A percentile compares a stretch with the other conserved stretches of the same genome.
Evolutionary conservation across 768 basidiomycete species (phyloP).

Genomic region (Neoboletus brunneissimus): DNA sequence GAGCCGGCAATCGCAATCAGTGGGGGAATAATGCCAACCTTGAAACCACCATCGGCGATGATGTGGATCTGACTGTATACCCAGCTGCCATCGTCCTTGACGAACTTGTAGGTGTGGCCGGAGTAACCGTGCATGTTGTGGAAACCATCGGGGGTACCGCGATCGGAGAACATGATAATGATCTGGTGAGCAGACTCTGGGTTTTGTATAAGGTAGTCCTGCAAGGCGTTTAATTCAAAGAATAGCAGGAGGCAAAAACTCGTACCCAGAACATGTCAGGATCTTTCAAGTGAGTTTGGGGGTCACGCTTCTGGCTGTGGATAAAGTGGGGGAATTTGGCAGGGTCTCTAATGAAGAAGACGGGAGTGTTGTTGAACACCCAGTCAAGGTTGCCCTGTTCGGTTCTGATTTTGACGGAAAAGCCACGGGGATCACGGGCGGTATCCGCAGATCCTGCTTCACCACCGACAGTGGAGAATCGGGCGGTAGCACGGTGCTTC

Average conservation of each 20-base stretch:
- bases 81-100: conserved; percentile 80
- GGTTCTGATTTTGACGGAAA: conserved; percentile 85
- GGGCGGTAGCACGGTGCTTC: conserved; percentile 69
- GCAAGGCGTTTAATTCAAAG: conserved; percentile 9
- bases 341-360: conserved; percentile 87
- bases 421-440: conserved; percentile 93
- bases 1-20: not conserved
- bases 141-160: conserved; percentile 89
- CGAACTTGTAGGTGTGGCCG: conserved; percentile 87
- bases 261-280: conserved; percentile 79
- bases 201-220: conserved; percentile 89
- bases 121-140: conserved; percentile 90
- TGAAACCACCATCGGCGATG: conserved; percentile 76
- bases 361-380: conserved; percentile 90
- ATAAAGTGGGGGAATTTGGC: conserved; percentile 93
- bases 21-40: conserved; percentile 40
- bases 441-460: conserved; percentile 86
- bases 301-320: conserved; percentile 90
- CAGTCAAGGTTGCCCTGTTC: conserved; percentile 91
- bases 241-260: not conserved
- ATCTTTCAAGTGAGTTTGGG: conserved; percentile 90
- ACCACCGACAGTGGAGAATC: conserved; percentile 94
- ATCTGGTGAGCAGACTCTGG: conserved; percentile 88
- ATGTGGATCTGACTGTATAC: conserved; percentile 88
- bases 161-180: conserved; percentile 92